These are phyloP conservation scores for Patellaria atrata DNA, from an alignment of 495 filamentous ascomycete species.

Conservation along the genomic window DNA sequence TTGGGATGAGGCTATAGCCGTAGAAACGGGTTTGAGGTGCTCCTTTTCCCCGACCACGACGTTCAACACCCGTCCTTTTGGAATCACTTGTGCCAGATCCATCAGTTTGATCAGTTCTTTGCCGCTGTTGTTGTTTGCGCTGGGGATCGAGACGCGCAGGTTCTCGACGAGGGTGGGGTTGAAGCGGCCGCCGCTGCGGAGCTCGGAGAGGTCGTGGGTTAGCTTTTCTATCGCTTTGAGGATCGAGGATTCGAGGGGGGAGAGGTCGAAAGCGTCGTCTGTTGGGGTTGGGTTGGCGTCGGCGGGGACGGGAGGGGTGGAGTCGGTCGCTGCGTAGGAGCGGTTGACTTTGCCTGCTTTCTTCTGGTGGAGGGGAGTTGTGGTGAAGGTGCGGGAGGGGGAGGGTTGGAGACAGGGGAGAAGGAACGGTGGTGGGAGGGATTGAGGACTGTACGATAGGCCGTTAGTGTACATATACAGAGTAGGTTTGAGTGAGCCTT, in stretches of 20 bases:
- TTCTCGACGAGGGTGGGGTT: constrained; percentile 52
- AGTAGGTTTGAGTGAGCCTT: too few species aligned
- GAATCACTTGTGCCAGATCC: constrained; percentile 64
- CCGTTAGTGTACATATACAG: too few species aligned
- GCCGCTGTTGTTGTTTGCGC: constrained; percentile 10
- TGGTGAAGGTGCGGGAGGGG: constrained; percentile 16
- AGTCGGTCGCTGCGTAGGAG: constrained; percentile 13
- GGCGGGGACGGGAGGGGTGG: constrained; percentile 9
- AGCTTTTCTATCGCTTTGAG: constrained; percentile 39
- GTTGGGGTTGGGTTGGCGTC: constrained; percentile 7
- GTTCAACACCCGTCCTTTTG: constrained; percentile 51
- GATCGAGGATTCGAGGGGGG: constrained; percentile 46
- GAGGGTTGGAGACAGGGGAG: background rate
- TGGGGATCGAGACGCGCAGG: constrained; percentile 41
- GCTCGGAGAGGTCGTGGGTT: constrained; percentile 47
- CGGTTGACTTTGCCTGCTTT: constrained; percentile 27
- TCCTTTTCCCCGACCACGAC: constrained; percentile 50
- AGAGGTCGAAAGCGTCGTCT: constrained; percentile 57
- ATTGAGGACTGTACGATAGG: constrained; percentile 2
- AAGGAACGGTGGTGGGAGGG: background rate
- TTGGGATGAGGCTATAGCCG: constrained; percentile 51
- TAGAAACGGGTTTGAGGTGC: constrained; percentile 57
- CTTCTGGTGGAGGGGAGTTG: constrained; percentile 18
- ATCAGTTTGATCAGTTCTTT: constrained; percentile 42
- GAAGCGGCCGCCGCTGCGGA: constrained; percentile 52